Percentiles rank a stretch among this genome's conserved stretches.
phyloP scores from a whole-genome alignment of 192 early-diverging fungal genomes.

The Entophlyctis luteolus region DNA sequence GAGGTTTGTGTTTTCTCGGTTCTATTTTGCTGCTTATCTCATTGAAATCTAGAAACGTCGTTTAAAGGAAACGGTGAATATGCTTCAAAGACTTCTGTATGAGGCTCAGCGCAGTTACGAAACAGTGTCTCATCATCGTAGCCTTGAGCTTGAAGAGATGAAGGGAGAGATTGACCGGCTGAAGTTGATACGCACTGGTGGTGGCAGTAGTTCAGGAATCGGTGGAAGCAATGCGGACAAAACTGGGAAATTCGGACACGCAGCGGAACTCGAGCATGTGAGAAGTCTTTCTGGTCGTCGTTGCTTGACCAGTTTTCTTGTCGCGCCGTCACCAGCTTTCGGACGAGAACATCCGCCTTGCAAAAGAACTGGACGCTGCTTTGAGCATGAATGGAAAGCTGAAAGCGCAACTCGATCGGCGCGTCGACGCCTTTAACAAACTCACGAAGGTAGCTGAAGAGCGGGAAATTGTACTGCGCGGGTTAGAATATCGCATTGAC shows the following conservation, averaged over 20 bases:
- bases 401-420: background rate
- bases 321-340: background rate
- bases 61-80: constrained; percentile 1
- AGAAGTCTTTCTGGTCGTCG: background rate
- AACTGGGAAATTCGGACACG: background rate
- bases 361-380: background rate
- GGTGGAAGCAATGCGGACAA: background rate
- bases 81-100: background rate
- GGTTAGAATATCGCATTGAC: background rate
- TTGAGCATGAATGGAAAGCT: background rate
- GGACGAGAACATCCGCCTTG: background rate
- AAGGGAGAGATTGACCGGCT: background rate
- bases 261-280: background rate
- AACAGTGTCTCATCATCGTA: background rate
- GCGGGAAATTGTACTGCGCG: background rate
- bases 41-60: no score
- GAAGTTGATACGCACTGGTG: background rate
- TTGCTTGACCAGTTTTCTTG: background rate
- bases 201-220: background rate
- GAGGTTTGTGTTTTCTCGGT: no score
- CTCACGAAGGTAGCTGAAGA: background rate
- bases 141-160: no score
- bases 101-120: background rate
- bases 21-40: no score
- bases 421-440: background rate